These are phyloP conservation scores for Takashimella tepidaria DNA, from an alignment of 1,284 basidiomycete species.

Conservation along the genomic window DNA sequence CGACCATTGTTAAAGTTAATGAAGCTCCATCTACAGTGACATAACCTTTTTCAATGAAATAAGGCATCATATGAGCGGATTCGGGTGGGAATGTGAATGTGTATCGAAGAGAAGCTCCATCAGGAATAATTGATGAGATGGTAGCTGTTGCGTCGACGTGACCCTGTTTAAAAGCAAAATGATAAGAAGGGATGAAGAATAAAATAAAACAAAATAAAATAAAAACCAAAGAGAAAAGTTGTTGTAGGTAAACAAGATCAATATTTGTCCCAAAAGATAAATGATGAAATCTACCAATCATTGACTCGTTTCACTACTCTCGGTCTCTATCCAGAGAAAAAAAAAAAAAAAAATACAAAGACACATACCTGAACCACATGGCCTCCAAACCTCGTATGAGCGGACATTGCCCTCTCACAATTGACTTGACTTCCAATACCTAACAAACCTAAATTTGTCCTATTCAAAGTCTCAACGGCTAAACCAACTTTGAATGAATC, in stretches of 20 bases:
- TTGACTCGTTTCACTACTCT: too few relatives aligned
- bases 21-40: slow-evolving; percentile 92
- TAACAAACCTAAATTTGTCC: slow-evolving; percentile 84
- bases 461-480: slow-evolving; percentile 86
- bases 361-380: slow-evolving; percentile 87
- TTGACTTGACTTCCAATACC: slow-evolving; percentile 79
- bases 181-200: too few relatives aligned
- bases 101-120: slow-evolving; percentile 82
- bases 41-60: slow-evolving; percentile 94
- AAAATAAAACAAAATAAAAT: too few relatives aligned
- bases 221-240: too few relatives aligned
- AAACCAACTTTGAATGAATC: slow-evolving; percentile 87
- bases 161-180: too few relatives aligned
- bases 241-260: not conserved
- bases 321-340: too few relatives aligned
- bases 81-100: slow-evolving; percentile 68
- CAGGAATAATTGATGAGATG: slow-evolving; percentile 60
- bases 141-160: slow-evolving; percentile 88
- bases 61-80: slow-evolving; percentile 63
- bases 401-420: slow-evolving; percentile 90
- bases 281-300: not conserved
- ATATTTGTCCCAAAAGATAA: not conserved
- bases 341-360: too few relatives aligned
- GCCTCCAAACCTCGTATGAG: slow-evolving; percentile 87
- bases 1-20: slow-evolving; percentile 79